Evolutionary conservation across 2,329 filamentous ascomycete species (phyloP), one percentile per base, ranked within the genome.

Genomic region (Nemania sp.): DNA sequence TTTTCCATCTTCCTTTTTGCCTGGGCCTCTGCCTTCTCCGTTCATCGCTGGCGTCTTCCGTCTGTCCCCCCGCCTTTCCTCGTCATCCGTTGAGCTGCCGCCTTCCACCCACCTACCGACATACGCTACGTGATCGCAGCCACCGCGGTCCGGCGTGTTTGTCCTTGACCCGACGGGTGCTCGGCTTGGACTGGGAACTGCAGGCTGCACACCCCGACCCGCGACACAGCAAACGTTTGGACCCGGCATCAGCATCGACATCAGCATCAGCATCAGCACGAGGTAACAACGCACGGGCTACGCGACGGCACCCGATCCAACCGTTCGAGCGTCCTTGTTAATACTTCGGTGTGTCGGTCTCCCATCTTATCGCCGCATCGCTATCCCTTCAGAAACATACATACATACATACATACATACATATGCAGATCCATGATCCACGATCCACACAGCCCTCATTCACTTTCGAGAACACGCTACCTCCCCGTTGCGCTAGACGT

Each of bases 251-350:
- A n/a, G 18, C 41, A 45, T 22, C 20, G 5, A n/a, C 29, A 5
- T 27, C 45, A 11, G 32, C 24, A 52, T 60, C 20, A 6, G 41
- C 49, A 35, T 29, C 41, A 8, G 38, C 38, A 41, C 18, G 3
- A 15, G 38, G 13, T 41, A 15, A 43, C 51, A 6, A 26, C 41
- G 20, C 27, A 38, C 24, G 26, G 41, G 22, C 26, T 47, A 38
- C n/a, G 20, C 20, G 53, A 22, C 18, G 11, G 47, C 24, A 32
- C 24, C 29, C n/a, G 20, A 24, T 43, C 27, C 10, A 41, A 24
- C n/a, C 7, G 62, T 18, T 58, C 32, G 45, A 64, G 32, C 47
- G 24, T 32, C 32, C 32, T 59, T n/a, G 52, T 64, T 32, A 41
- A 45, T 35, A 18, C 54, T 26, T 22, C 56, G 15, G 53, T 64